Evolutionary conservation across 2,329 filamentous ascomycete genomes (phyloP), one percentile per base, ranked within the genome.

Genomic region (Fusarium staphyleae): DNA sequence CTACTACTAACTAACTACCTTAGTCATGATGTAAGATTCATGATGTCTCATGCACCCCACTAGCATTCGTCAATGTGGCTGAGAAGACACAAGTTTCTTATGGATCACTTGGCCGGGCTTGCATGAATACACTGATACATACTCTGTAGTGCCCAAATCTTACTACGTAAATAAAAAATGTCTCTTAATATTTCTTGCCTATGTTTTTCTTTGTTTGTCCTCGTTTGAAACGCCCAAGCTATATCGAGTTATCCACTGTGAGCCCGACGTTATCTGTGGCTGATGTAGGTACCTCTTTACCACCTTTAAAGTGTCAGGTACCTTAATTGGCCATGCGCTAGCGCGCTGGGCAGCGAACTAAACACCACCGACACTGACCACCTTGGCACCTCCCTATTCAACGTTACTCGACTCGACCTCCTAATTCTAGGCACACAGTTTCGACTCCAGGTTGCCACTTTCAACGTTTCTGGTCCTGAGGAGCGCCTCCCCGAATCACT

Each of bases 341-440:
- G 22, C 8, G 65, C 60, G 57, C 62, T 60, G 46, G 58, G 51
- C 52, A 49, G 48, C 45, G 48, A 48, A 48, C 55, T 60, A 47
- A 47, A 59, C 44, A 49, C 33, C 45, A 58, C 49, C 49, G 22
- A 55, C 59, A 62, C 56, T 50, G 63, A 63, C 56, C 61, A 67
- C 61, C 65, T 66, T 66, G 66, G 62, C 66, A 62, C 63, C 66
- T 68, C 63, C 65, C 66, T 68, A 65, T 48, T 44, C 39, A n/a
- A n/a, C n/a, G n/a, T n/a, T n/a, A n/a, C n/a, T n/a, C n/a, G n/a
- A 44, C 48, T 41, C 28, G 42, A 59, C 56, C 40, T 47, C 37
- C 52, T 43, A 26, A 43, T 24, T 57, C 52, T 50, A 60, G 56
- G 45, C 61, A 59, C 55, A 52, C 58, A 32, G 8, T 50, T 44